Percentiles rank a stretch among this genome's conserved stretches.
Conservation (phyloP, 2,329 filamentous ascomycete genomes). For the Colletotrichum theobromicola region DNA sequence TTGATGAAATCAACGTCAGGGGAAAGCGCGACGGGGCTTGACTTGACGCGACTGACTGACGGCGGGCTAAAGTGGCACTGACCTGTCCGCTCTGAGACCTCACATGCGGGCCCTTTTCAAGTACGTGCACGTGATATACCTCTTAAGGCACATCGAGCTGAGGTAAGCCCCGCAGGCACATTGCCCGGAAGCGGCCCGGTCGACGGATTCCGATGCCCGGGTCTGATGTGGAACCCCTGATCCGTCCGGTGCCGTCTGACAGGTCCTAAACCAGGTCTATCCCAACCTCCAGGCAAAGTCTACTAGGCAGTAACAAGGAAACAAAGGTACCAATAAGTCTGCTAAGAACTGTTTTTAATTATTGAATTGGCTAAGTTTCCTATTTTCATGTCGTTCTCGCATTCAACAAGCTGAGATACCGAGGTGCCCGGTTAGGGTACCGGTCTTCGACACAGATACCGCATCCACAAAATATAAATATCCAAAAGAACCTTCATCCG, state of each 20-base stretch:
- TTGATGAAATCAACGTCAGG: background rate
- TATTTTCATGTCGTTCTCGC: background rate
- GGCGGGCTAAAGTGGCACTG: constrained; percentile 5
- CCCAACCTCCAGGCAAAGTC: background rate
- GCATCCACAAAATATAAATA: background rate
- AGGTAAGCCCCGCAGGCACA: background rate
- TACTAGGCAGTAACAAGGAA: no score
- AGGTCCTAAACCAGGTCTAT: background rate
- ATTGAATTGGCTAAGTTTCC: background rate
- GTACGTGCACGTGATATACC: background rate
- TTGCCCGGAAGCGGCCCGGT: background rate
- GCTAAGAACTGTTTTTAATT: background rate
- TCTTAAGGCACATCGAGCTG: no score
- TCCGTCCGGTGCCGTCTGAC: background rate
- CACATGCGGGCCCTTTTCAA: background rate
- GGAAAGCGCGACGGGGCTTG: background rate
- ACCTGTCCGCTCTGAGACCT: constrained; percentile 7
- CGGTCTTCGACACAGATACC: background rate
- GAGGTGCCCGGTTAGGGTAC: background rate
- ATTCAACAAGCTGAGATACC: background rate
- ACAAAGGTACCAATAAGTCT: background rate
- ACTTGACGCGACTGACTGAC: constrained; percentile 2
- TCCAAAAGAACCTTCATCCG: background rate
- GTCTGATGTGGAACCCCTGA: background rate
- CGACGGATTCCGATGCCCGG: background rate